These are phyloP conservation scores for Endoconidiophora laricicola DNA, from an alignment of 2,329 filamentous ascomycete genomes.

Conservation along the genomic window DNA sequence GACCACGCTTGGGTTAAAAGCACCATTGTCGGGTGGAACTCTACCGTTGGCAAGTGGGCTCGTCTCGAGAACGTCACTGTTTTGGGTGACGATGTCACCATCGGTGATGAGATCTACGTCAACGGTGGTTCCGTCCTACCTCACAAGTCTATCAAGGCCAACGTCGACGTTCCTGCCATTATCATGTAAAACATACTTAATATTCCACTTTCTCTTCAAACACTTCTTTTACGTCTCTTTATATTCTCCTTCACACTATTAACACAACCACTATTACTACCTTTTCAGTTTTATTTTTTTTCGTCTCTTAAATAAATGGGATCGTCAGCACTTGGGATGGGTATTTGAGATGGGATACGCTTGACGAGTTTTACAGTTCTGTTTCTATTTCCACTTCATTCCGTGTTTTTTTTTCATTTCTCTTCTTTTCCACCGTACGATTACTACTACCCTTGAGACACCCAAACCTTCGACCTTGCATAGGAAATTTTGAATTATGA, in stretches of 20 bases:
- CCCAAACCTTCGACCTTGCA: too few species aligned
- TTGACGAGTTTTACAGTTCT: constrained; percentile 13
- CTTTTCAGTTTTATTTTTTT: constrained; percentile 3
- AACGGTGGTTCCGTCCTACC: constrained; percentile 91
- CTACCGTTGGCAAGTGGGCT: constrained; percentile 86
- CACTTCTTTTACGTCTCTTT: not conserved
- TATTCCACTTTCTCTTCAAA: constrained; percentile 3
- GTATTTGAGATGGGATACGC: constrained; percentile 11
- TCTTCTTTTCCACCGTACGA: constrained; percentile 1
- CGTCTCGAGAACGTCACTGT: constrained; percentile 97
- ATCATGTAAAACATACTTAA: constrained; percentile 37
- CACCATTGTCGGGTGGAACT: constrained; percentile 97
- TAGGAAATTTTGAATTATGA: too few species aligned
- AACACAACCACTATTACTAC: constrained; percentile 2
- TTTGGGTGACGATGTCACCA: constrained; percentile 90
- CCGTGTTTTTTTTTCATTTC: constrained; percentile 9
- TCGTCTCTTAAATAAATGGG: constrained; percentile 4
- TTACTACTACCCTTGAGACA: not conserved
- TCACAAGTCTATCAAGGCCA: constrained; percentile 98
- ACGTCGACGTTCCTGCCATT: constrained; percentile 66
- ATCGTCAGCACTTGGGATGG: constrained; percentile 12
- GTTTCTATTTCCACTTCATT: constrained; percentile 11
- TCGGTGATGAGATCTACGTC: constrained; percentile 96
- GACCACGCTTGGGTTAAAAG: constrained; percentile 99
- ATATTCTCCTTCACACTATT: constrained; percentile 11